phyloP scores from a whole-genome alignment of 108 stramenopile genomes.

The Fragilariopsis cylindrus region DNA sequence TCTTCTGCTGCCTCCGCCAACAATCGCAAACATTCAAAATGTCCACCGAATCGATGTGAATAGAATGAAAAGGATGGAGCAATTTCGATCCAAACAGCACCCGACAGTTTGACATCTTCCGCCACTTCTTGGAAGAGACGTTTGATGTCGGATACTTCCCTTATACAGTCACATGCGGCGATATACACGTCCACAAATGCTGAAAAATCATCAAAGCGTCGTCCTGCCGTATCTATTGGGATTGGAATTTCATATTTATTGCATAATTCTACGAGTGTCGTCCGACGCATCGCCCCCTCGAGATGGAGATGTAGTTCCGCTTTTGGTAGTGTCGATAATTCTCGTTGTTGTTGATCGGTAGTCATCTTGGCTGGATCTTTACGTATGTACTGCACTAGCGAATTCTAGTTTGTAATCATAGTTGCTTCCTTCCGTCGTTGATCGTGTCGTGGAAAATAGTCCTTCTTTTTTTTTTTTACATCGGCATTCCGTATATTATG shows the following conservation, averaged over 20 bases:
- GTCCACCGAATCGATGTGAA: background rate
- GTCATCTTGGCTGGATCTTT: too few relatives aligned
- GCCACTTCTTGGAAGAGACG: background rate
- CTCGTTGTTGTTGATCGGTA: background rate
- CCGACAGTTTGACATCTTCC: background rate
- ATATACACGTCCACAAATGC: background rate
- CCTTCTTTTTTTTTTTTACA: too few relatives aligned
- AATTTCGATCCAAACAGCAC: background rate
- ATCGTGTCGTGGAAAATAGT: too few relatives aligned
- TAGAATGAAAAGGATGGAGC: background rate
- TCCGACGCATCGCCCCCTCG: background rate
- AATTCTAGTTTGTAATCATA: too few relatives aligned
- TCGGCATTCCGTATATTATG: too few relatives aligned
- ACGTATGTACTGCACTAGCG: too few relatives aligned
- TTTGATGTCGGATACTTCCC: background rate
- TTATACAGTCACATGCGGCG: background rate
- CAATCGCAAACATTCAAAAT: background rate
- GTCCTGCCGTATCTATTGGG: background rate
- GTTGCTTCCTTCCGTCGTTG: too few relatives aligned
- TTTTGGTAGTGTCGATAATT: background rate
- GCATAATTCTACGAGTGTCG: background rate
- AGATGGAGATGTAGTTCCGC: background rate
- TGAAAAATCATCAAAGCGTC: background rate
- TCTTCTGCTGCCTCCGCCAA: background rate
- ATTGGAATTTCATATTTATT: background rate